Base-by-base conservation (phyloP, 495 filamentous ascomycete genomes). In the Pyronema domesticum region DNA sequence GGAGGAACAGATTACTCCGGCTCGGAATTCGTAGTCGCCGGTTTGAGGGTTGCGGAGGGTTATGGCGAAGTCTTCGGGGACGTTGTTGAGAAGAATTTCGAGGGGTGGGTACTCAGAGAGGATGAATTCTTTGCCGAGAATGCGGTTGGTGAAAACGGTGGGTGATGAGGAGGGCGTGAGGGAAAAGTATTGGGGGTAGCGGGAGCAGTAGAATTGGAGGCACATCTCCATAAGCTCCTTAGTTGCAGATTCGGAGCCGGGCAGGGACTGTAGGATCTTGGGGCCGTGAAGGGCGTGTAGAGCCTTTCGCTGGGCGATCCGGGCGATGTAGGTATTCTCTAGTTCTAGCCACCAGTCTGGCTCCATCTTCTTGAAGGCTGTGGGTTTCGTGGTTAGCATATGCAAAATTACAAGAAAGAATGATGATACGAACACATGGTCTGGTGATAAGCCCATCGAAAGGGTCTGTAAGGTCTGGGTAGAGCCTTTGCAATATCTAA, bases 141-240 rank as follows among this genome's bases (percentile, higher is more conserved):
- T 82, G 34, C 61, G 60, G 65, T 95, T 95, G 54, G 79, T 71
- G 51, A 95, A 76, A 30, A 78, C 66, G 33, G 58, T 52, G 10
- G 55, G 51, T 7, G 55, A 36, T 19, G 51, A 15, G 37, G 48
- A 33, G 10, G 65, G 61, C 37, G 72, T 71, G 0, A 95, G 67
- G 0, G 72, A 71, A 67, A 95, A 95, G 65, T 83, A 80, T 23
- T 79, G 77, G 5, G 88, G 88, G 60, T 94, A 95, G 0, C 88
- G 77, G 18, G 79, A 73, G 57, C 77, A 82, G 30, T 87, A 67
- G 61, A 89, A 94, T 57, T 89, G 83, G 10, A 95, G 58, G 6
- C 74, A 75, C 79, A 89, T 85, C 67, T 95, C 88, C 87, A 94
- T 93, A 14, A 91, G 69, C 63, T 95, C 88, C 61, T 88, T 91